Evolutionary conservation across 2,329 filamentous ascomycete genomes (phyloP).

Genomic region (Lecanicillium sp.): DNA sequence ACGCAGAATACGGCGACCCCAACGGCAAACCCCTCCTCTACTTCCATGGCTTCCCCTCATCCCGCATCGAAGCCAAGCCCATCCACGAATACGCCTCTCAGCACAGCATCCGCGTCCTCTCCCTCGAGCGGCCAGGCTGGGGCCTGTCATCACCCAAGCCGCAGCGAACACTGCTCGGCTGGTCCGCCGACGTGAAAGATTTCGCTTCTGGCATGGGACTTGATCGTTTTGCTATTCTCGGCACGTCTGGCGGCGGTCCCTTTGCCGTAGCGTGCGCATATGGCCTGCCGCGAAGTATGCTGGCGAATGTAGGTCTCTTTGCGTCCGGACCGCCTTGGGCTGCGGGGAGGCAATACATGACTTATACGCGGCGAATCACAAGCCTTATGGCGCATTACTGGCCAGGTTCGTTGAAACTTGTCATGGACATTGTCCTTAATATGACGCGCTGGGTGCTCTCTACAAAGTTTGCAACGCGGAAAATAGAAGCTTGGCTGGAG

Average conservation of each 20-base stretch:
- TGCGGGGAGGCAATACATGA: slow-evolving; percentile 21
- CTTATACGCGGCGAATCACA: slow-evolving; percentile 13
- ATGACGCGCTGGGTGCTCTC: slow-evolving; percentile 14
- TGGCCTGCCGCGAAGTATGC: slow-evolving; percentile 17
- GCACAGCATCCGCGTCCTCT: slow-evolving; percentile 23
- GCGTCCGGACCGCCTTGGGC: slow-evolving; percentile 26
- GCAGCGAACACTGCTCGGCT: slow-evolving; percentile 22
- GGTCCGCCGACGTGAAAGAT: slow-evolving; percentile 22
- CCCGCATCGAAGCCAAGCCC: slow-evolving; percentile 26
- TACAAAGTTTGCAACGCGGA: slow-evolving; percentile 8
- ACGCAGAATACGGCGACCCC: slow-evolving; percentile 27
- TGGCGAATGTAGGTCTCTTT: slow-evolving; percentile 28
- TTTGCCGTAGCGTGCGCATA: slow-evolving; percentile 26
- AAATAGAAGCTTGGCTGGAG: slow-evolving; percentile 18
- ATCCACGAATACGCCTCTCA: slow-evolving; percentile 17
- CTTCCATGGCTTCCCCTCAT: slow-evolving; percentile 34
- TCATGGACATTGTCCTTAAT: slow-evolving; percentile 13
- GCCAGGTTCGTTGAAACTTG: slow-evolving; percentile 14
- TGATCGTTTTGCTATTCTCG: slow-evolving; percentile 22
- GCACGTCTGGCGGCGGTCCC: slow-evolving; percentile 26
- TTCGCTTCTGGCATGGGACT: slow-evolving; percentile 19
- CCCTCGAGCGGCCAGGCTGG: slow-evolving; percentile 33
- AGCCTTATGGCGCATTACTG: slow-evolving; percentile 14
- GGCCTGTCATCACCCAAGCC: slow-evolving; percentile 29
- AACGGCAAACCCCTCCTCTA: slow-evolving; percentile 25